Conservation (phyloP, 257 asterid genomes). For the Verbascum thapsus region DNA sequence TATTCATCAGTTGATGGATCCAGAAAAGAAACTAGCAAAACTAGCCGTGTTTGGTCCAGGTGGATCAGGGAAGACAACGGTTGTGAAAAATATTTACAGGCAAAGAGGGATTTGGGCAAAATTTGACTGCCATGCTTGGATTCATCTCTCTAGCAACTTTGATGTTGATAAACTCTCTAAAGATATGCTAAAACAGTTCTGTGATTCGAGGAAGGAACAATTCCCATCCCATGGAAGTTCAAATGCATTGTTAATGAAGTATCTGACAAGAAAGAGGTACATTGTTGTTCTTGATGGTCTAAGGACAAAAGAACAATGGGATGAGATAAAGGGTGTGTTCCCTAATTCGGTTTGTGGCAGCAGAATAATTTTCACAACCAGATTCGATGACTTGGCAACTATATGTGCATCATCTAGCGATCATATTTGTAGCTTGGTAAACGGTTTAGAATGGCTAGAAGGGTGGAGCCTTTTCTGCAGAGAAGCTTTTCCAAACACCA, state of each 20-base stretch:
- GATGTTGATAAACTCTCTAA: neutral
- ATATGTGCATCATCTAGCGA: conserved; percentile 29
- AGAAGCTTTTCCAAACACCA: conserved; percentile 42
- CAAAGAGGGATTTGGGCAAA: conserved; percentile 8
- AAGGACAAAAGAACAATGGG: conserved; percentile 39
- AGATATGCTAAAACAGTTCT: conserved; percentile 25
- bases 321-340: conserved; percentile 35
- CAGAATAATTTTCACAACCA: conserved; percentile 50
- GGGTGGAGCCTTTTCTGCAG: conserved; percentile 56
- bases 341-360: conserved; percentile 43
- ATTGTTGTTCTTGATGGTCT: conserved; percentile 53
- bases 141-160: conserved; percentile 24
- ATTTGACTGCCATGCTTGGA: conserved; percentile 45
- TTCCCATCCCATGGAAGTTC: conserved; percentile 9
- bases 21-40: conserved; percentile 24
- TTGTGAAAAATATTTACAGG: conserved; percentile 31
- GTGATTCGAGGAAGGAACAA: conserved; percentile 21
- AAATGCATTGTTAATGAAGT: neutral
- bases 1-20: conserved; percentile 3
- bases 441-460: conserved; percentile 26
- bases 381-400: conserved; percentile 41
- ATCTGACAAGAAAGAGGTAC: conserved; percentile 34
- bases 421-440: neutral
- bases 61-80: conserved; percentile 42
- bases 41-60: conserved; percentile 35